Conservation (phyloP, 202 grass and related monocot species). For the Thinopyrum obtusiflorum region DNA sequence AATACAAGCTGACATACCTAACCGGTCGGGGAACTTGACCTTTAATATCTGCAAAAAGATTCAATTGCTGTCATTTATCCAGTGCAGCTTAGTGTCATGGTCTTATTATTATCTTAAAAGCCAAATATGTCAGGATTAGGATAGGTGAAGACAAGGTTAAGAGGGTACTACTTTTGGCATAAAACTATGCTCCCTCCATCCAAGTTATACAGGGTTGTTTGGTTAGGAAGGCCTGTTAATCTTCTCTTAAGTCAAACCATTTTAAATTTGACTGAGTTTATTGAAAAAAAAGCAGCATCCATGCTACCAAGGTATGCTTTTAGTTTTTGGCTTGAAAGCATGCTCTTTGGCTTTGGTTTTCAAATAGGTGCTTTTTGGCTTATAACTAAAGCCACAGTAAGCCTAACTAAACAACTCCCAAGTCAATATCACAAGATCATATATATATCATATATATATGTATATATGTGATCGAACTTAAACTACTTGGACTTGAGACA, state of each 20-base stretch:
- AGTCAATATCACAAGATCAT: not conserved
- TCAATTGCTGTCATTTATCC: constrained; percentile 57
- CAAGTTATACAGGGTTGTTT: not conserved
- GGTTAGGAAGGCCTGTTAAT: not conserved
- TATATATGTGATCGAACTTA: not conserved
- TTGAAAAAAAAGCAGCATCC: not conserved
- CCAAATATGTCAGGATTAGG: constrained; percentile 36
- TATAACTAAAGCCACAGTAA: not conserved
- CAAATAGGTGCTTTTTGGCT: not conserved
- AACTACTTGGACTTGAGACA: not conserved
- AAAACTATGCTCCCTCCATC: constrained; percentile 12
- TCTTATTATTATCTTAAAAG: constrained; percentile 43
- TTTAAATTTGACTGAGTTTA: not conserved
- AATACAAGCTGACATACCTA: constrained; percentile 69
- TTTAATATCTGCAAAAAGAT: constrained; percentile 85
- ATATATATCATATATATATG: too few species aligned
- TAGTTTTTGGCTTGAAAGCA: not conserved
- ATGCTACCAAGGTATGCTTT: not conserved
- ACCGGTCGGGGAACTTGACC: constrained; percentile 88
- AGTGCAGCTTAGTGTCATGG: constrained; percentile 45
- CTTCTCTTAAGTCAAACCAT: not conserved
- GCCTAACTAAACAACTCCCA: not conserved
- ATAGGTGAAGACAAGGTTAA: constrained; percentile 31
- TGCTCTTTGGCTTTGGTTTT: not conserved
- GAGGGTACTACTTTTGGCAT: constrained; percentile 36